A percentile compares a stretch with the other conserved stretches of the same genome.
phyloP scores from a whole-genome alignment of 495 filamentous ascomycete genomes.

The Trichocladium antarcticum region DNA sequence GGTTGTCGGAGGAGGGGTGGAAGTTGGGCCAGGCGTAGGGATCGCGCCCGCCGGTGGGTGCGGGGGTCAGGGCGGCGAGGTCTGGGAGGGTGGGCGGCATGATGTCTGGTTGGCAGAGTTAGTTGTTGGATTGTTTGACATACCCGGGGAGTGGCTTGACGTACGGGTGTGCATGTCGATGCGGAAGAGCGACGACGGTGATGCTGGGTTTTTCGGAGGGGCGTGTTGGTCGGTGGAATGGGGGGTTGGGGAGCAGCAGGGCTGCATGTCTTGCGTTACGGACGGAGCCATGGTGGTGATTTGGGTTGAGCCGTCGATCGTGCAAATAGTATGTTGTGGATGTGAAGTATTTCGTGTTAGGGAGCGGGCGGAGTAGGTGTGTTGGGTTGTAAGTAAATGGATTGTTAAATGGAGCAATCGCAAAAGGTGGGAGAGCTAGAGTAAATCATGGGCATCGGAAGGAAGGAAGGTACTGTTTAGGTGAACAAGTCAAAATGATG shows the following conservation, averaged over 20 bases:
- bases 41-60: not conserved
- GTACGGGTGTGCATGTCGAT: constrained; percentile 28
- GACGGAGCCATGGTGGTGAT: constrained; percentile 11
- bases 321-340: no score
- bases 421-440: not conserved
- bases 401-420: not conserved
- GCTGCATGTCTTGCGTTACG: not conserved
- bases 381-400: not conserved
- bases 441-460: not conserved
- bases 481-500: not conserved
- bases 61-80: constrained; percentile 4
- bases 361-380: not conserved
- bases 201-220: not conserved
- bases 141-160: no score
- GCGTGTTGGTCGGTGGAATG: not conserved
- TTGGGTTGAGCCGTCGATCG: not conserved
- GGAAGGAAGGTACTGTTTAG: not conserved
- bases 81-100: constrained; percentile 20
- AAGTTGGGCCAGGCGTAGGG: constrained; percentile 22
- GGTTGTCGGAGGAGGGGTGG: constrained; percentile 6
- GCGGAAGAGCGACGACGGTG: constrained; percentile 16
- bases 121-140: no score
- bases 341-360: no score
- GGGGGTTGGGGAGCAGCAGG: not conserved
- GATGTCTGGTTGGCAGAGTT: no score